Percentiles rank a stretch among this genome's conserved stretches.
These are phyloP conservation scores for Cladophialophora psammophila DNA, from an alignment of 2,329 filamentous ascomycete genomes.

Conservation along the genomic window DNA sequence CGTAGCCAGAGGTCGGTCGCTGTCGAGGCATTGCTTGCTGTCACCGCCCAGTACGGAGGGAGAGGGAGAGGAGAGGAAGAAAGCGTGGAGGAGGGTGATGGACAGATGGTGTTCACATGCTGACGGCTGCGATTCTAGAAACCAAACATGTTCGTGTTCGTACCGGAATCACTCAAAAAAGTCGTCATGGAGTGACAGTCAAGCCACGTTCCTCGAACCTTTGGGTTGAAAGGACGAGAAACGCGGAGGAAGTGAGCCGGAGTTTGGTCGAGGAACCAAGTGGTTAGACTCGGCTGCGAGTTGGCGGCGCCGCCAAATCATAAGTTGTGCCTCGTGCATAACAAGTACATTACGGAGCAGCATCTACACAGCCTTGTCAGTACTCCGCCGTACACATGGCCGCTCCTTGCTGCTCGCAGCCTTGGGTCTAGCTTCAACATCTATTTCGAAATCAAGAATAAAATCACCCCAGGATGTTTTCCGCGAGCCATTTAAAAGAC, in stretches of 20 bases:
- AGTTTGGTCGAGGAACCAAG: not conserved
- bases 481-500: too few relatives aligned
- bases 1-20: constrained; percentile 81
- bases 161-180: not conserved
- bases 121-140: constrained; percentile 7
- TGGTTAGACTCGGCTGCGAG: not conserved
- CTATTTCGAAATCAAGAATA: too few relatives aligned
- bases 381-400: not conserved
- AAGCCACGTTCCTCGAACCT: constrained; percentile 21
- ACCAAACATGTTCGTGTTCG: not conserved
- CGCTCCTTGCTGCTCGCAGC: not conserved
- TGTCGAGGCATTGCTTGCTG: constrained; percentile 65
- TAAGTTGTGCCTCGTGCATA: constrained; percentile 3
- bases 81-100: not conserved
- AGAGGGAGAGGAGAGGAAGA: not conserved
- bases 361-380: not conserved
- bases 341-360: not conserved
- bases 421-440: too few relatives aligned
- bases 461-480: too few relatives aligned
- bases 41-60: not conserved
- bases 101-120: constrained; percentile 10
- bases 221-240: constrained; percentile 13
- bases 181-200: constrained; percentile 4
- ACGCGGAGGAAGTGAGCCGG: constrained; percentile 1
- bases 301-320: not conserved